Percentiles rank a stretch among this genome's conserved stretches.
Evolutionary conservation across 2,329 filamentous ascomycete species (phyloP).

Genomic region (Dothideomycetes sp.): DNA sequence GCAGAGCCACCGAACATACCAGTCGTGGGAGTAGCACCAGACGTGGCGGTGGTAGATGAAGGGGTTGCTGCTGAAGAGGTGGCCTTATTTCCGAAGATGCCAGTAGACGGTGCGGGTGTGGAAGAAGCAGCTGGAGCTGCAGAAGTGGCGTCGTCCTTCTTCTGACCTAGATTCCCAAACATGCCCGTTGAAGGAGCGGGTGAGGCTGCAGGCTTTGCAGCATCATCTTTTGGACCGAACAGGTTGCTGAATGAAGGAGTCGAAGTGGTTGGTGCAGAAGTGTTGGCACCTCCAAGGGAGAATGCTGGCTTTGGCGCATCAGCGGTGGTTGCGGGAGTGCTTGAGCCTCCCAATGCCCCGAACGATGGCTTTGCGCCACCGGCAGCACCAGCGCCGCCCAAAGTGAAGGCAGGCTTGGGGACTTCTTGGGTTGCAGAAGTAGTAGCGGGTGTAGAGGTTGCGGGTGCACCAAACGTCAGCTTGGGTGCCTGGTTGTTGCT

Average conservation of each 20-base stretch:
- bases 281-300: conserved; percentile 6
- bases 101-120: not conserved
- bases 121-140: conserved; percentile 4
- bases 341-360: not conserved
- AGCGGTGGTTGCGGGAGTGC: conserved; percentile 15
- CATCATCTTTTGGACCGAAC: conserved; percentile 13
- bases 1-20: conserved; percentile 9
- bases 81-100: not conserved
- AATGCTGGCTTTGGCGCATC: conserved; percentile 24
- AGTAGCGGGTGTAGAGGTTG: not conserved
- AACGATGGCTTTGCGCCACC: too few relatives aligned
- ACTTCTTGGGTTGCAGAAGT: not conserved
- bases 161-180: conserved; percentile 6
- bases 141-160: conserved; percentile 5
- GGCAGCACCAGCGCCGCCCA: conserved; percentile 3
- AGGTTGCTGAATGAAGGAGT: conserved; percentile 15
- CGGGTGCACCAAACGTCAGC: not conserved
- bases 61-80: conserved; percentile 5
- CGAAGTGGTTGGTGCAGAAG: conserved; percentile 5
- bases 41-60: conserved; percentile 5
- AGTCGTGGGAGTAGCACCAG: conserved; percentile 5
- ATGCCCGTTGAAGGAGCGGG: conserved; percentile 6
- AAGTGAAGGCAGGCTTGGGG: not conserved
- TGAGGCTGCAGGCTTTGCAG: conserved; percentile 4
- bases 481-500: not conserved